Base-by-base conservation (phyloP, 192 early-diverging fungal species). In the Umbelopsis ramanniana region DNA sequence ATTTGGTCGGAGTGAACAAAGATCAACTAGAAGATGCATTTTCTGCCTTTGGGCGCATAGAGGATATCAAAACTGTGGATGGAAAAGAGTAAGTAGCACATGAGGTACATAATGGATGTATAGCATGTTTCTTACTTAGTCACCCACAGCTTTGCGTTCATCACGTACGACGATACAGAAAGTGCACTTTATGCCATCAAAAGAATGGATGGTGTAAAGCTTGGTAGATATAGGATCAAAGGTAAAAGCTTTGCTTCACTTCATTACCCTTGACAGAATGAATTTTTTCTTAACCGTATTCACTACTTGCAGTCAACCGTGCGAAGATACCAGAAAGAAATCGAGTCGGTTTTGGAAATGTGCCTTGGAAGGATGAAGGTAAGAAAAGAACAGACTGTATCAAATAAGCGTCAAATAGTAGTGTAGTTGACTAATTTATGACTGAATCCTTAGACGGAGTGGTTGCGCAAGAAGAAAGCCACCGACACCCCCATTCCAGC, bases 261-360 rank as follows among this genome's bases (percentile, higher is more conserved):
- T 1, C 19, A 69, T 19, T 17, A n/a, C 5, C 21, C 15, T n/a
- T 9, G 12, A 53, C 54, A 72, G 37, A 43, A 38, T 26, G 19
- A 35, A 24, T 29, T 38, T 33, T 26, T 52, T 29, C 3, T 29
- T 29, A 29, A 35, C 52, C 43, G 17, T 57, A 52, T 15, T 67
- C 43, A 5, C 40, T 12, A 43, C 63, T 73, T 29, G 35, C 63
- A 69, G 84, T 85, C 66, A 85, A 85, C 38, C 80, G 84, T 11
- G 84, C 84, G 33, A 85, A 85, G 54, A 85, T 85, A 67, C 84
- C 84, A 21, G 84, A 85, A 70, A 66, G 84, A 38, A 85, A 85
- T 55, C 79, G 82, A 6, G 81, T 79, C 66, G 84, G 84, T 15
- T 85, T 85, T 74, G 84, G 81, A 66, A 82, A 82, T 19, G 77